Conservation (phyloP, 1,139 yeast genomes). For the Blastobotrys proliferans region DNA sequence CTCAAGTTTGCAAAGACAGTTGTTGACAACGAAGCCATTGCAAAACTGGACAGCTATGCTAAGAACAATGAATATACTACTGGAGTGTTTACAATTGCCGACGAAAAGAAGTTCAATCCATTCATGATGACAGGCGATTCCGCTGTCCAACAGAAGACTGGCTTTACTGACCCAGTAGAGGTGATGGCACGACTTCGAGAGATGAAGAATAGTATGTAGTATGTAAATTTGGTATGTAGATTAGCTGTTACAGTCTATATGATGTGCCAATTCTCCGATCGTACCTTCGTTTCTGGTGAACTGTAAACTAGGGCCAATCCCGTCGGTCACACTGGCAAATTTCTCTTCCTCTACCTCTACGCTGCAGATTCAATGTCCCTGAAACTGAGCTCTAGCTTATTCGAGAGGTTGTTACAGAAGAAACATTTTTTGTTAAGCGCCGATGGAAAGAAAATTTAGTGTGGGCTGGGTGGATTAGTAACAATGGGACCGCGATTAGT, state of each 20-base stretch:
- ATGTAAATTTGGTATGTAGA: not conserved
- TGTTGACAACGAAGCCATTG: constrained; percentile 51
- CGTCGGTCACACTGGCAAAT: too few relatives aligned
- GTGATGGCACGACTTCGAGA: constrained; percentile 67
- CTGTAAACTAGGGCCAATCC: too few relatives aligned
- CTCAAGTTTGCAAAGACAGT: constrained; percentile 70
- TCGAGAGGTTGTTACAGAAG: constrained; percentile 40
- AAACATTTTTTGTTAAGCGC: constrained; percentile 2
- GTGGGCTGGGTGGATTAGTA: not conserved
- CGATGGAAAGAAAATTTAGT: not conserved
- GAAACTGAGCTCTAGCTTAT: constrained; percentile 53
- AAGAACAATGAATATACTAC: constrained; percentile 65
- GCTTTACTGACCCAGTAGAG: constrained; percentile 42
- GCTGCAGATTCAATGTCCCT: constrained; percentile 41
- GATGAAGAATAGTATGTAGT: constrained; percentile 56
- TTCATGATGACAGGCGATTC: constrained; percentile 74
- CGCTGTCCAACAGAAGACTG: constrained; percentile 47
- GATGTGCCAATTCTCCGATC: too few relatives aligned
- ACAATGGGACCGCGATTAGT: too few relatives aligned
- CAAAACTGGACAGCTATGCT: constrained; percentile 49
- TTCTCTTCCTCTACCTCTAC: constrained; percentile 61
- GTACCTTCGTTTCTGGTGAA: too few relatives aligned
- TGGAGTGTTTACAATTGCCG: constrained; percentile 78
- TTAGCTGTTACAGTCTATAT: not conserved
- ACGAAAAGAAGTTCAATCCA: constrained; percentile 81